These are phyloP conservation scores for Rossbeevera mucosa DNA, from an alignment of 768 basidiomycete species.

Conservation along the genomic window DNA sequence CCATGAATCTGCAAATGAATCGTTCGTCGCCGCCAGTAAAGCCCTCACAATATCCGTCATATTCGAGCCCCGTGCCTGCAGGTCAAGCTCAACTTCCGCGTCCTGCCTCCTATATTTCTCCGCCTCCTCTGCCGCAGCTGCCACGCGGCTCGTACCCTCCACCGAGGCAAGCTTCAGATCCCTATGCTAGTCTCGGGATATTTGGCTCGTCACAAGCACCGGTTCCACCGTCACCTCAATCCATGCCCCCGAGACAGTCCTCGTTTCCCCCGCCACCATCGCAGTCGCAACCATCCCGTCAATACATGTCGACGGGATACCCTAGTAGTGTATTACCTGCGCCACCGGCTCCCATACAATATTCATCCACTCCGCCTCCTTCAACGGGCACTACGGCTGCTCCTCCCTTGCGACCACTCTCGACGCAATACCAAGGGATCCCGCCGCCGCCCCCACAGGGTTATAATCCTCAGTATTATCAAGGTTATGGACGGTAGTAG, in stretches of 20 bases:
- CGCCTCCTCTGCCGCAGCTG: constrained; percentile 28
- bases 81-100: constrained; percentile 21
- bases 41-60: constrained; percentile 28
- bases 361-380: constrained; percentile 16
- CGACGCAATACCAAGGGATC: constrained; percentile 25
- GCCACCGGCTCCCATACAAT: constrained; percentile 27
- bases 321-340: constrained; percentile 21
- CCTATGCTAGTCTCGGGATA: constrained; percentile 33
- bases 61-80: constrained; percentile 11
- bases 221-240: constrained; percentile 18
- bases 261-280: constrained; percentile 17
- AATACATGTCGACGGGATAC: constrained; percentile 16
- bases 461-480: constrained; percentile 27
- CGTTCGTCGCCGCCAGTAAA: constrained; percentile 25
- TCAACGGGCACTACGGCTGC: constrained; percentile 2
- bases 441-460: constrained; percentile 32
- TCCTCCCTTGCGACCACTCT: constrained; percentile 11
- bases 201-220: constrained; percentile 23
- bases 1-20: constrained; percentile 45
- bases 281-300: constrained; percentile 18
- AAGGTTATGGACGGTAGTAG: constrained; percentile 27
- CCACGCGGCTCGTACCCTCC: constrained; percentile 14
- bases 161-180: constrained; percentile 26
- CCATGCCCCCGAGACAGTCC: constrained; percentile 23
- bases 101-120: constrained; percentile 13